A percentile compares a stretch with the other conserved stretches of the same genome.
Evolutionary conservation across 768 basidiomycete species (phyloP).

Genomic region (Suillus sp.): DNA sequence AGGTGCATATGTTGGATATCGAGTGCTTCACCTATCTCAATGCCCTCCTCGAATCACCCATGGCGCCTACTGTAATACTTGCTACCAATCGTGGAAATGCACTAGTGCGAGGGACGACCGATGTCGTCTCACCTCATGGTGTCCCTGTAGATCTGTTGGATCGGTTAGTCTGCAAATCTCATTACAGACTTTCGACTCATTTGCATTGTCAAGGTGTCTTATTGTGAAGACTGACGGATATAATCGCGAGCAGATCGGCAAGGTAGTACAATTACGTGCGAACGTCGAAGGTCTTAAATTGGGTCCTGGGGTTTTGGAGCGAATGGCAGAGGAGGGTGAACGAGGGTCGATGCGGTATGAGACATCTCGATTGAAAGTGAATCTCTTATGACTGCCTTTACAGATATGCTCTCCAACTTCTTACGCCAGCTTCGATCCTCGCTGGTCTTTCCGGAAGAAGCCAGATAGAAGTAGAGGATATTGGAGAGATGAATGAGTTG

Average conservation of each 20-base stretch:
- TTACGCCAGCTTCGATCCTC: slow-evolving; percentile 90
- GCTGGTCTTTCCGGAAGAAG: slow-evolving; percentile 73
- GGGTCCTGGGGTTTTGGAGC: slow-evolving; percentile 74
- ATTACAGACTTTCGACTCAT: not conserved
- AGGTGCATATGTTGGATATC: slow-evolving; percentile 99
- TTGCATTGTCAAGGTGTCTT: slow-evolving; percentile 62
- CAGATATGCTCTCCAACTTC: slow-evolving; percentile 88
- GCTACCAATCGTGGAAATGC: slow-evolving; percentile 95
- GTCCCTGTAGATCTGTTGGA: slow-evolving; percentile 93
- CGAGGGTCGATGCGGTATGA: slow-evolving; percentile 76
- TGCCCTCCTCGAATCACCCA: slow-evolving; percentile 89
- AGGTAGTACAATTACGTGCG: slow-evolving; percentile 84
- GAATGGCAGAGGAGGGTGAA: slow-evolving; percentile 80
- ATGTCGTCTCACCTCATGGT: slow-evolving; percentile 91
- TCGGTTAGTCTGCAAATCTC: slow-evolving; percentile 51
- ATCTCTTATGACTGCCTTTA: slow-evolving; percentile 10
- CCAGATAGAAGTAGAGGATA: slow-evolving; percentile 86
- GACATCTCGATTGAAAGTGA: slow-evolving; percentile 12
- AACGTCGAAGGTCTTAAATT: slow-evolving; percentile 84
- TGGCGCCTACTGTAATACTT: slow-evolving; percentile 97
- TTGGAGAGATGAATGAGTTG: slow-evolving; percentile 90
- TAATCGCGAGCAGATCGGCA: slow-evolving; percentile 78
- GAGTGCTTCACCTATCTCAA: slow-evolving; percentile 99
- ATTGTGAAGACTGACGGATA: slow-evolving; percentile 93
- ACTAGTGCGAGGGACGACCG: slow-evolving; percentile 90